These are phyloP conservation scores for Starmerella floricola DNA, from an alignment of 805 yeast species.

Conservation along the genomic window DNA sequence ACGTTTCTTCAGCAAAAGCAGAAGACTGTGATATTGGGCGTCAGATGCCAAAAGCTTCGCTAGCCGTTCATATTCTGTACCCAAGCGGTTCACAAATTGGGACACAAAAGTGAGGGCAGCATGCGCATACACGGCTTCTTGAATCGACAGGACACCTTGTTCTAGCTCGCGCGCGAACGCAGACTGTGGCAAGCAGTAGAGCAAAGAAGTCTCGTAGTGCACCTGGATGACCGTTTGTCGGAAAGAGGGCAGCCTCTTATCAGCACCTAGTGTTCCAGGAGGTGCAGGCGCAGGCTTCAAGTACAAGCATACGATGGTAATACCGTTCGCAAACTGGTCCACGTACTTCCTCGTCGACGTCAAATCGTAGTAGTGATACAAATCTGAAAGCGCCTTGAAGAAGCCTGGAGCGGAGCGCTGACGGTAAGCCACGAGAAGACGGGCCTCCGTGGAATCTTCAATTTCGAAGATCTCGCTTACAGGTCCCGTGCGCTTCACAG, in stretches of 20 bases:
- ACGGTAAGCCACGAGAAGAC: slow-evolving; percentile 79
- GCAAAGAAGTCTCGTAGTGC: slow-evolving; percentile 82
- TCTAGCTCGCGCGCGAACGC: slow-evolving; percentile 64
- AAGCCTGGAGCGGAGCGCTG: slow-evolving; percentile 76
- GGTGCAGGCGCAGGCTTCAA: slow-evolving; percentile 48
- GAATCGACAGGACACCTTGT: slow-evolving; percentile 69
- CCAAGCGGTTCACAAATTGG: slow-evolving; percentile 87
- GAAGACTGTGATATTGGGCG: slow-evolving; percentile 59
- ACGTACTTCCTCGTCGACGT: slow-evolving; percentile 80
- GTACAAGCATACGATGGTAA: slow-evolving; percentile 77
- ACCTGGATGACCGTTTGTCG: slow-evolving; percentile 79
- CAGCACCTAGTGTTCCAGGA: background rate
- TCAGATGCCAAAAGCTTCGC: slow-evolving; percentile 51
- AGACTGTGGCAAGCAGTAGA: slow-evolving; percentile 83
- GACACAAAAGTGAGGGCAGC: slow-evolving; percentile 85
- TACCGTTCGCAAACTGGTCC: slow-evolving; percentile 84
- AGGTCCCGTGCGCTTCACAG: slow-evolving; percentile 73
- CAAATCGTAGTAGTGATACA: slow-evolving; percentile 80
- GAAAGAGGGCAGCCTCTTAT: slow-evolving; percentile 25
- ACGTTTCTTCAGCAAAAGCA: slow-evolving; percentile 71
- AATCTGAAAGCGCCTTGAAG: slow-evolving; percentile 72
- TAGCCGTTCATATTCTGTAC: slow-evolving; percentile 73
- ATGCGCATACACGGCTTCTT: slow-evolving; percentile 90
- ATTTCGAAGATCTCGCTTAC: slow-evolving; percentile 77
- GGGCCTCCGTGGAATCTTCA: slow-evolving; percentile 67